A percentile compares a stretch with the other conserved stretches of the same genome.
phyloP scores from a whole-genome alignment of 345 rosid genomes.

The Syzygium aqueum region DNA sequence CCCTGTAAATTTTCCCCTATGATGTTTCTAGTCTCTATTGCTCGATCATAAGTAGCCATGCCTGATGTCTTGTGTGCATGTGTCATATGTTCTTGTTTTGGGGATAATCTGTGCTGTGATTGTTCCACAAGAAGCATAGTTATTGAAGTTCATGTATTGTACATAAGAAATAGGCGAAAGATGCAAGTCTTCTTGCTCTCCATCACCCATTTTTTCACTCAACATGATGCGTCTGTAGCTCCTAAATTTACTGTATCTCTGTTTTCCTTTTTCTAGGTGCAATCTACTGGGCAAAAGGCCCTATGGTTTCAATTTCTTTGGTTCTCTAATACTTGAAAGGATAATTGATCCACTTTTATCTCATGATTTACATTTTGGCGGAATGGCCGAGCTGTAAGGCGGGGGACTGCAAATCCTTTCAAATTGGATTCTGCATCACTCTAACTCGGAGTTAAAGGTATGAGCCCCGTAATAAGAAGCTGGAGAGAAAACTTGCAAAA shows the following conservation, averaged over 20 bases:
- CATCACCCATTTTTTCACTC: background rate
- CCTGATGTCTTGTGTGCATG: background rate
- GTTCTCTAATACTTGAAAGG: background rate
- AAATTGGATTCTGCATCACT: background rate
- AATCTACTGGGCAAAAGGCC: background rate
- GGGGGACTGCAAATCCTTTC: background rate
- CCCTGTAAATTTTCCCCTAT: background rate
- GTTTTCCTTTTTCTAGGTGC: background rate
- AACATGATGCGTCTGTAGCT: background rate
- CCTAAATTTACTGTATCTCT: background rate
- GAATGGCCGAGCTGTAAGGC: background rate
- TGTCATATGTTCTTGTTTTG: background rate
- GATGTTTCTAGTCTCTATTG: background rate
- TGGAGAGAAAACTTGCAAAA: background rate
- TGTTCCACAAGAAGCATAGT: background rate
- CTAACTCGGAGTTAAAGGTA: background rate
- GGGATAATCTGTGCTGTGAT: background rate
- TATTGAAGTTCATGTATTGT: background rate
- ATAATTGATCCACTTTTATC: background rate
- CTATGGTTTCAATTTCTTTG: background rate
- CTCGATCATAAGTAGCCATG: background rate
- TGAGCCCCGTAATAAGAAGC: background rate
- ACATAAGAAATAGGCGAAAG: background rate
- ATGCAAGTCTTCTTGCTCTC: background rate
- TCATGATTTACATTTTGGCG: background rate